These are phyloP conservation scores for Penicillium daleae DNA, from an alignment of 495 filamentous ascomycete species.

Conservation along the genomic window DNA sequence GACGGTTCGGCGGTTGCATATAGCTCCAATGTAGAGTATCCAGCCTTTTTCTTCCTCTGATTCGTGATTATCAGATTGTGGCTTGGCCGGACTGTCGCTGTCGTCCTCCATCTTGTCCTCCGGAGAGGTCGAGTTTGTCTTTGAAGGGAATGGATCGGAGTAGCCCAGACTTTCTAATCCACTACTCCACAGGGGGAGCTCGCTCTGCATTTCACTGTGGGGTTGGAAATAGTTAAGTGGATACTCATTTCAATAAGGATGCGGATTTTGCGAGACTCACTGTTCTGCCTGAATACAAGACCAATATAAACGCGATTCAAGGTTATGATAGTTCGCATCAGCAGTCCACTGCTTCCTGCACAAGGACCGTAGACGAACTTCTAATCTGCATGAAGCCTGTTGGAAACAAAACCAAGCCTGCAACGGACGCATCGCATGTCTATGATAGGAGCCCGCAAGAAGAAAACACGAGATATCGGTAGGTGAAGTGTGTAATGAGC, in stretches of 20 bases:
- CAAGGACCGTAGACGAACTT: constrained; percentile 30
- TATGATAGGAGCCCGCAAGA: constrained; percentile 32
- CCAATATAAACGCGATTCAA: constrained; percentile 35
- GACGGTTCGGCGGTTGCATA: constrained; percentile 33
- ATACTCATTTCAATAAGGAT: neutral
- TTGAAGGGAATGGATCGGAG: constrained; percentile 27
- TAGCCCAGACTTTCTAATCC: constrained; percentile 30
- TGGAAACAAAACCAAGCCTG: constrained; percentile 36
- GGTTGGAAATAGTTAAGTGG: neutral
- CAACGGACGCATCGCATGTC: constrained; percentile 31
- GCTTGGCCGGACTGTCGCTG: neutral
- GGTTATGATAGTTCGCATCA: constrained; percentile 30
- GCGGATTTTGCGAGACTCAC: constrained; percentile 12
- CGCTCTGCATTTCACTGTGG: constrained; percentile 31
- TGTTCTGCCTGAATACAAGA: constrained; percentile 36
- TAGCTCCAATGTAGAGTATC: constrained; percentile 33
- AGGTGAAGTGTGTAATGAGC: constrained; percentile 28
- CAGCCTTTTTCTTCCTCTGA: constrained; percentile 32
- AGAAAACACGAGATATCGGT: constrained; percentile 36
- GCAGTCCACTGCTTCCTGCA: constrained; percentile 32
- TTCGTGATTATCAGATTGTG: constrained; percentile 11
- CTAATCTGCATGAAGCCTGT: constrained; percentile 35
- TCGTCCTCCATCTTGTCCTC: constrained; percentile 23
- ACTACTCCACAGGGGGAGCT: constrained; percentile 34
- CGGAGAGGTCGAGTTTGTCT: constrained; percentile 15